Evolutionary conservation across 257 asterid genomes (phyloP).

Genomic region (Eustoma russellianum): DNA sequence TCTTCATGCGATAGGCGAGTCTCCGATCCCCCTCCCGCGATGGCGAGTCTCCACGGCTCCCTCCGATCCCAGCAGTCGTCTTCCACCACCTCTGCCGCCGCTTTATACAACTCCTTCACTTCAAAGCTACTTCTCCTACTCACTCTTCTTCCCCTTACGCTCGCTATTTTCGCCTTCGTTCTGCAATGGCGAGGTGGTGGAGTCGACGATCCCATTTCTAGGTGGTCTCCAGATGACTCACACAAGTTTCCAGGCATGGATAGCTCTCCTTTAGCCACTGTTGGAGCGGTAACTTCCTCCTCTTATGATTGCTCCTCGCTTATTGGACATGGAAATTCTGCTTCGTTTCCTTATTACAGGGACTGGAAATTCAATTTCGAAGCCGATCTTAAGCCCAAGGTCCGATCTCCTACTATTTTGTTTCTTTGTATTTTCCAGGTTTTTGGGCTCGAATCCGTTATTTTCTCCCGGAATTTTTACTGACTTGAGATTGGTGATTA

Average conservation of each 20-base stretch:
- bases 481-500: too few species aligned
- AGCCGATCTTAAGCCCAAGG: constrained; percentile 48
- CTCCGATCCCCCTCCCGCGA: constrained; percentile 9
- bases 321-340: constrained; percentile 8
- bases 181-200: constrained; percentile 55
- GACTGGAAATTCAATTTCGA: constrained; percentile 30
- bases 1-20: too few species aligned
- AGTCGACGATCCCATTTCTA: constrained; percentile 35
- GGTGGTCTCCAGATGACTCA: constrained; percentile 40
- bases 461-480: neutral
- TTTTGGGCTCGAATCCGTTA: neutral
- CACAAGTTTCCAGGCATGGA: constrained; percentile 47
- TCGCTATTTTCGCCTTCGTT: constrained; percentile 37
- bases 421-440: neutral
- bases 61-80: constrained; percentile 35
- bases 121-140: constrained; percentile 33
- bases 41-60: constrained; percentile 39
- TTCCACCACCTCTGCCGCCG: constrained; percentile 20
- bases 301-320: constrained; percentile 29
- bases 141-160: constrained; percentile 30
- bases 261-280: constrained; percentile 22
- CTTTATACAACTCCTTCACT: constrained; percentile 18
- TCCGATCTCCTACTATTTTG: neutral
- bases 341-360: constrained; percentile 39
- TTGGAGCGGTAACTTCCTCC: constrained; percentile 11